Evolutionary conservation across 768 basidiomycete genomes (phyloP).

Genomic region (Astraeus odoratus): DNA sequence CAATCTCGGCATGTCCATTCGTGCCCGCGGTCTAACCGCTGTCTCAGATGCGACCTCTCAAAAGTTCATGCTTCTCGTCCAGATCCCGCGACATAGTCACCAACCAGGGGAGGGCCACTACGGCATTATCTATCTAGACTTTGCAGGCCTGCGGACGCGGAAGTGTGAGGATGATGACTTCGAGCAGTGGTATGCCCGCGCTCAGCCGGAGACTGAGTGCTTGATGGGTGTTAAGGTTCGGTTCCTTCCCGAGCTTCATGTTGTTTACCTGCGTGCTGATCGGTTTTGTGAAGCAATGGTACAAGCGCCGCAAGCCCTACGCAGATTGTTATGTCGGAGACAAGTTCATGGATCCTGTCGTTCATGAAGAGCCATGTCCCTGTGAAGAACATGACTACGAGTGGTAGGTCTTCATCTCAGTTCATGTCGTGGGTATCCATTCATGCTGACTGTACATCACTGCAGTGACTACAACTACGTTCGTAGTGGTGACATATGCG

Average conservation of each 20-base stretch:
- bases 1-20: constrained; percentile 61
- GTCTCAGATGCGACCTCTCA: constrained; percentile 94
- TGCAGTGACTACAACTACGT: constrained; percentile 86
- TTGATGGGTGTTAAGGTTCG: constrained; percentile 90
- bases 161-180: constrained; percentile 71
- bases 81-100: constrained; percentile 57
- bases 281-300: constrained; percentile 71
- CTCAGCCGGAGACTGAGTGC: constrained; percentile 59
- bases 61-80: constrained; percentile 87
- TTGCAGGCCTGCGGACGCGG: constrained; percentile 55
- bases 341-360: constrained; percentile 83
- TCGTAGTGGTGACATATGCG: constrained; percentile 65
- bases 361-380: constrained; percentile 73
- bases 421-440: background rate
- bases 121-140: constrained; percentile 78
- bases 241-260: background rate
- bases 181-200: constrained; percentile 83
- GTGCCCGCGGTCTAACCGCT: constrained; percentile 74
- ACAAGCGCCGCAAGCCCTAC: constrained; percentile 71
- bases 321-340: constrained; percentile 87
- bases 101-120: constrained; percentile 48
- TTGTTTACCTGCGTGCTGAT: background rate
- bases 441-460: background rate
- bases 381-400: constrained; percentile 90
- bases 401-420: constrained; percentile 48